Evolutionary conservation across 495 filamentous ascomycete species (phyloP).

Genomic region (Aspergillus heteromorphus): DNA sequence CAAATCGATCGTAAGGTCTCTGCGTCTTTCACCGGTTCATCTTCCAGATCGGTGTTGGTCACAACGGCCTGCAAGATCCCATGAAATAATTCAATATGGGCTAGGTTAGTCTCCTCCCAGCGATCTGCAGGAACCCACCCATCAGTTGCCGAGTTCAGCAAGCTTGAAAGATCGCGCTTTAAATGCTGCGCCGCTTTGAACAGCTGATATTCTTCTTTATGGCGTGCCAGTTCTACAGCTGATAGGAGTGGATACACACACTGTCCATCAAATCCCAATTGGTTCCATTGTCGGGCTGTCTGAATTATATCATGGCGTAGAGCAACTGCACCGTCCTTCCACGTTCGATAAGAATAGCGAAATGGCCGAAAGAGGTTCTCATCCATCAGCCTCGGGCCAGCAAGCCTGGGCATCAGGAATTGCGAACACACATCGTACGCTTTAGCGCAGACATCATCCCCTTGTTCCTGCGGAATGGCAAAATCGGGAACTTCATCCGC

Average conservation of each 20-base stretch:
- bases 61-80: slow-evolving; percentile 29
- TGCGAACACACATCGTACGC: slow-evolving; percentile 30
- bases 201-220: slow-evolving; percentile 31
- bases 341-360: slow-evolving; percentile 39
- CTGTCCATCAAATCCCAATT: slow-evolving; percentile 32
- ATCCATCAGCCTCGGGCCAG: slow-evolving; percentile 30
- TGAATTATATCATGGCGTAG: slow-evolving; percentile 39
- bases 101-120: slow-evolving; percentile 29
- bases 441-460: slow-evolving; percentile 20
- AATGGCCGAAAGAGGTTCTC: slow-evolving; percentile 36
- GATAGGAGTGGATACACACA: too few species aligned
- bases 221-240: slow-evolving; percentile 22
- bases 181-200: slow-evolving; percentile 32
- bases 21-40: slow-evolving; percentile 31
- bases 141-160: slow-evolving; percentile 31
- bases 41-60: slow-evolving; percentile 20
- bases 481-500: slow-evolving; percentile 33
- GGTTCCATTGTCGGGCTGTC: slow-evolving; percentile 28
- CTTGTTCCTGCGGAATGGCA: too few species aligned
- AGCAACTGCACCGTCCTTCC: slow-evolving; percentile 37
- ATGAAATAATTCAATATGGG: slow-evolving; percentile 29
- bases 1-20: slow-evolving; percentile 29
- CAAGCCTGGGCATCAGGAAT: slow-evolving; percentile 29
- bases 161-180: slow-evolving; percentile 23
- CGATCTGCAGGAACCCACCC: slow-evolving; percentile 35